Conservation (phyloP, 257 asterid genomes). For the Jasminum sambac region DNA sequence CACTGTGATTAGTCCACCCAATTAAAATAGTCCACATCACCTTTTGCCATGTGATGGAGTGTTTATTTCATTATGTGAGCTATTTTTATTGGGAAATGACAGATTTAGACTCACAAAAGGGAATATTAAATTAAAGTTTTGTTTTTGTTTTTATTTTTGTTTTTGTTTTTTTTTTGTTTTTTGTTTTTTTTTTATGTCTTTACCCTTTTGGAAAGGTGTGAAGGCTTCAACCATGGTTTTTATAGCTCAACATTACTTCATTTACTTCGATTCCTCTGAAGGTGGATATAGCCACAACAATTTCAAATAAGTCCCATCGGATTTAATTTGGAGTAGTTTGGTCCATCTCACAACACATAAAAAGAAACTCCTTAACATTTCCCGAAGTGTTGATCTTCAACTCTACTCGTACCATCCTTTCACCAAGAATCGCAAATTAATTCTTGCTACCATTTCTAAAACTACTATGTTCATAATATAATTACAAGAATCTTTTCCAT, state of each 20-base stretch:
- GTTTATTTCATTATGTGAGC: no score
- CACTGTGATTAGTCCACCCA: no score
- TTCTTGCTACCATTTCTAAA: neutral
- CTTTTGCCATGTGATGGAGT: no score
- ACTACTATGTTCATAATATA: neutral
- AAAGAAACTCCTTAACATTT: neutral
- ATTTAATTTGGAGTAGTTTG: neutral
- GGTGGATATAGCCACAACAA: neutral
- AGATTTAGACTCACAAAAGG: no score
- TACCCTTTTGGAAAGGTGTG: neutral
- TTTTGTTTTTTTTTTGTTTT: no score
- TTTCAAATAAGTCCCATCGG: neutral
- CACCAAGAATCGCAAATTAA: neutral
- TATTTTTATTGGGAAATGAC: no score
- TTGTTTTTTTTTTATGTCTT: no score
- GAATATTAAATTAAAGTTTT: no score
- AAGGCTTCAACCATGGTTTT: neutral
- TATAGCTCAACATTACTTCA: no score
- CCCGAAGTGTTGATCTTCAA: neutral
- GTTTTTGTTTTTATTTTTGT: no score
- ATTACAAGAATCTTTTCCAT: neutral
- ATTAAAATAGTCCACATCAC: no score
- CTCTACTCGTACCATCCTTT: neutral
- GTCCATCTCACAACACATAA: neutral
- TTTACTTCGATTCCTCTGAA: neutral